phyloP scores from a whole-genome alignment of 2,329 filamentous ascomycete species.

The Cladophialophora psammophila region DNA sequence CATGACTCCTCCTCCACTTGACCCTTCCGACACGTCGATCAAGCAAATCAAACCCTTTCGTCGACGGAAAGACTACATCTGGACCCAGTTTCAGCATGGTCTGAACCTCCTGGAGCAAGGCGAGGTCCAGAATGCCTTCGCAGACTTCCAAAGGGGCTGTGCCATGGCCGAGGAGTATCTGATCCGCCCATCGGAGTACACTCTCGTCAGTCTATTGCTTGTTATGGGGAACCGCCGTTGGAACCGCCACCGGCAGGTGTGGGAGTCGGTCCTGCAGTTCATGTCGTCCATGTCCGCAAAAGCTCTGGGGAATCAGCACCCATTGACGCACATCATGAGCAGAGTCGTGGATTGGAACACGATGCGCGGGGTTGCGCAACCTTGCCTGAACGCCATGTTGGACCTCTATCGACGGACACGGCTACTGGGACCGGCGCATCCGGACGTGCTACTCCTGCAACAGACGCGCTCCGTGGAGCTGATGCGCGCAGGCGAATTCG shows the following conservation, averaged over 20 bases:
- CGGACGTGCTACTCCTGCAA: conserved; percentile 6
- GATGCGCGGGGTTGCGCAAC: conserved; percentile 6
- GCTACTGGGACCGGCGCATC: background rate
- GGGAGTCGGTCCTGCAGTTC: conserved; percentile 14
- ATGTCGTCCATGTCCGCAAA: conserved; percentile 12
- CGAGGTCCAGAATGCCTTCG: conserved; percentile 1
- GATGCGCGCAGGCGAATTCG: conserved; percentile 14
- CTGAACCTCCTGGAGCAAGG: conserved; percentile 16
- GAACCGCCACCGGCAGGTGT: conserved; percentile 7
- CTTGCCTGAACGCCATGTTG: background rate
- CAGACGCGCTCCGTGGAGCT: conserved; percentile 9
- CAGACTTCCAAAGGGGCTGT: conserved; percentile 12
- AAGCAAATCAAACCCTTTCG: conserved; percentile 11
- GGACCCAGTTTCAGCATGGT: conserved; percentile 13
- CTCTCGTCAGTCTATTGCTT: conserved; percentile 2
- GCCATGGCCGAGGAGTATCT: conserved; percentile 14
- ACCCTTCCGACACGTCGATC: background rate
- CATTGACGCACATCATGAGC: conserved; percentile 3
- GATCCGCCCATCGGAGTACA: background rate
- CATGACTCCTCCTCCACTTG: background rate
- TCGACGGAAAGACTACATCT: conserved; percentile 18
- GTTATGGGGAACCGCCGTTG: conserved; percentile 20
- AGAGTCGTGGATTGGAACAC: background rate
- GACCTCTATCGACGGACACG: background rate
- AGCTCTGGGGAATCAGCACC: conserved; percentile 7